Base-by-base conservation (phyloP, 2,329 filamentous ascomycete species). In the Ophiostoma fasciatum region DNA sequence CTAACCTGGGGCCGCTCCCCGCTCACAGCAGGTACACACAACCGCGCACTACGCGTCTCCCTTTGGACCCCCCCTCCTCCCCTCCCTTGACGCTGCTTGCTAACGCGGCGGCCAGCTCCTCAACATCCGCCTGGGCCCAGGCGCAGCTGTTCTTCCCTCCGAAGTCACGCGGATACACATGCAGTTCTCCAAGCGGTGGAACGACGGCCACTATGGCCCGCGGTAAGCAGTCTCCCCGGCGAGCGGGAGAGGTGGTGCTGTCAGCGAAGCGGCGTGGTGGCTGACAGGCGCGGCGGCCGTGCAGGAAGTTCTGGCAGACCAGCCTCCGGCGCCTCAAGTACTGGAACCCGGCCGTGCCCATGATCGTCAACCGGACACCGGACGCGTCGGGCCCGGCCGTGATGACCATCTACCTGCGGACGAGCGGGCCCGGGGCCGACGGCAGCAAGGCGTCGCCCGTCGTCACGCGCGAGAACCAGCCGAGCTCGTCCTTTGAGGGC, bases 251-350 rank as follows among this genome's bases (percentile, higher is more conserved):
- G 9, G 18, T 22, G 28, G 11, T 25, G 26, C 20, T 38, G 21
- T n/a, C n/a, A n/a, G 10, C 10, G 23, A 12, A 4, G 3, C 8
- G 9, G 23, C 4, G 3, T 3, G 23, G 23, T 13, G 11, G 23
- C 23, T 25, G 23, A 36, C 19, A 13, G 2, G 13, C 4, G 19
- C 21, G 21, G 17, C 7, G 4, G 15, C 9, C 5, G 31, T 52
- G 54, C 45, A 93, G 87, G 51, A 83, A 83, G 62, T 94, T 98
- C 69, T 94, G 84, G 82, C 74, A 71, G 45, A 65, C 77, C 42
- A 79, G 76, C 53, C 75, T 96, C 32, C 82, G 83, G 17, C 74
- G 83, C 39, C 66, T 98, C 46, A 94, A 98, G 67, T 98, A 78
- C 63, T 80, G 93, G 67, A 98, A 98, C 56, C 90, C 90, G 1